Evolutionary conservation across 768 basidiomycete species (phyloP), one percentile per base, ranked within the genome.

Genomic region (Trametes sanguinea): DNA sequence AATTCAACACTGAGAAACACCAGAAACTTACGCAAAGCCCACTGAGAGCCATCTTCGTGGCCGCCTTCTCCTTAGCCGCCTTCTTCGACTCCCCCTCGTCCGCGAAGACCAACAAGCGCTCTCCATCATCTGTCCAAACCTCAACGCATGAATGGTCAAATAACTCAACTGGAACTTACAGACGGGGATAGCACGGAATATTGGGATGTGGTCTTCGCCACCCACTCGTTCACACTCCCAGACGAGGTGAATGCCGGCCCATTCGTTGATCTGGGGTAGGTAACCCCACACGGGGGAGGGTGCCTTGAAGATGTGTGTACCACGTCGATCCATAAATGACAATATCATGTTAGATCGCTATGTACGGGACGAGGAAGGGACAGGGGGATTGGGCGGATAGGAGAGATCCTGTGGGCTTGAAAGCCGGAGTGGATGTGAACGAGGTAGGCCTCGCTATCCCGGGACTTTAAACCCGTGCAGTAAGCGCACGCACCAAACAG

Each of bases 211-310:
- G 32, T 66, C 65, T 2, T 44, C 0, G 1, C 71, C 71, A 0
- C 65, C 68, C 0, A 65, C 35, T 0, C 69, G 55, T 6, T 40
- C 48, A 10, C 51, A 45, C 10, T 56, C 32, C 71, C 71, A 72
- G 7, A 43, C 39, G 0, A 70, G 60, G 9, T 43, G 14, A 1
- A 14, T 53, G 9, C 46, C n/a, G 0, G 54, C 61, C 69, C 69
- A 70, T 40, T 72, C 67, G 39, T 72, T 70, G 0, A 72, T 3
- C 51, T 72, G 71, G 0, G 71, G 67, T 17, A 70, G 35, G 54
- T 70, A 72, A 3, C 65, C 65, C 62, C 69, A 65, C 0, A 65
- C 35, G 6, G 51, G 54, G 9, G 35, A 59, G 1, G 65, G 61
- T 5, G 46, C 22, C 2, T 40, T 13, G 58, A 70, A 70, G 8